phyloP scores from a whole-genome alignment of 129 eudicot species.

The Centrapalus pauciflorus region DNA sequence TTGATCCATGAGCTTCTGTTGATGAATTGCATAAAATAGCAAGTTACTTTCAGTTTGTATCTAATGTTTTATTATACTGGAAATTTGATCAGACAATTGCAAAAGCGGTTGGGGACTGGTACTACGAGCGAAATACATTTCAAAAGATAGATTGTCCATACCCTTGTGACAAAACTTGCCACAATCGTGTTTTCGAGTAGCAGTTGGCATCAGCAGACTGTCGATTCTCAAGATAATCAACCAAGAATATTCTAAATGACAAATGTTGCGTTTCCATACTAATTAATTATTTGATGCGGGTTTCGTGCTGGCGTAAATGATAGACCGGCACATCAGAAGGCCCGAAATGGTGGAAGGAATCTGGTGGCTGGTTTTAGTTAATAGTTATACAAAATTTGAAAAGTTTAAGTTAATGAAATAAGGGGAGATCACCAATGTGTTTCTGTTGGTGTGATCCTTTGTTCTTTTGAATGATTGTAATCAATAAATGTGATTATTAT shows the following conservation, averaged over 20 bases:
- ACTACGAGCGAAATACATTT: slow-evolving; percentile 20
- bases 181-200: slow-evolving; percentile 35
- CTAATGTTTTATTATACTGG: slow-evolving; percentile 1
- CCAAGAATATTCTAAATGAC: slow-evolving; percentile 3
- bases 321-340: background rate
- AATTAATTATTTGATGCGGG: slow-evolving; percentile 19
- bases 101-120: slow-evolving; percentile 44
- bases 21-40: background rate
- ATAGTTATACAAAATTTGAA: slow-evolving; percentile 11
- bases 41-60: background rate
- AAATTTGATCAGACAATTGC: slow-evolving; percentile 30
- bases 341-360: slow-evolving; percentile 6
- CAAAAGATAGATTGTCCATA: slow-evolving; percentile 33
- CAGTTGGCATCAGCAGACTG: background rate
- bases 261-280: slow-evolving; percentile 4
- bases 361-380: background rate
- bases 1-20: too few species aligned
- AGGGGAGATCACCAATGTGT: slow-evolving; percentile 9
- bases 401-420: background rate
- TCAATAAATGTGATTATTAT: slow-evolving; percentile 13
- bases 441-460: slow-evolving; percentile 9
- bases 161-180: slow-evolving; percentile 34
- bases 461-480: slow-evolving; percentile 6
- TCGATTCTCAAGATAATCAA: background rate
- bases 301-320: slow-evolving; percentile 6